Evolutionary conservation across 148 eudicot species (phyloP), one percentile per base, ranked within the genome.

Genomic region (Mesembryanthemum crystallinum): DNA sequence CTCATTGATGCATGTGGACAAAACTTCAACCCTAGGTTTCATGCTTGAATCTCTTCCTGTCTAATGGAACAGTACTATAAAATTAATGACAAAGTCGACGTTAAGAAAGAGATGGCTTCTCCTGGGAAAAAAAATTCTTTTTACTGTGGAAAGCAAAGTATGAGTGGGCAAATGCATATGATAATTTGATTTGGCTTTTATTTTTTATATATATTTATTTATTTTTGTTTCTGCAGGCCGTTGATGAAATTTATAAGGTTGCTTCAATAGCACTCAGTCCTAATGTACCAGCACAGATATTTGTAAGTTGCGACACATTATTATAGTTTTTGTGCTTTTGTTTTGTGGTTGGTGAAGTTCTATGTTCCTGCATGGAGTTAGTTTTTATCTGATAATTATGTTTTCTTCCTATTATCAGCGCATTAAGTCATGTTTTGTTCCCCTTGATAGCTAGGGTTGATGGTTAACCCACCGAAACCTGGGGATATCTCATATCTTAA

Each of bases 231-330:
- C 63, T 84, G 87, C 92, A 95, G 99, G 74, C 94, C 10, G 99
- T 95, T 69, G 99, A 95, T 77, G 99, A 95, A 82, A 95, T 95
- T 64, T 95, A 95, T 71, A 95, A 95, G 82, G 88, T 95, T 62
- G 89, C 98, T 67, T 95, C 99, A 18, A 88, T 95, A 76, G 77
- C 99, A 42, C 92, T 95, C 49, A 92, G 98, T 78, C 96, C 99
- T 72, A 92, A 91, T 80, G 98, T 95, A 32, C 89, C 99, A 54
- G 99, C 86, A 47, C 99, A 95, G 79, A 92, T 95, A 71, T 92
- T 95, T 77, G 97, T 95, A 86, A 92, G 99, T 84, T 60, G 25
- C 24, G 51, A 15, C 64, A 43, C 25, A 42, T 25, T 61, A 27
- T 11, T 66, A 17, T 35, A 24, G 51, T 52, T 73, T 21, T 20